phyloP scores from a whole-genome alignment of 176 grass and related monocot species.

The Carex myosuroides region DNA sequence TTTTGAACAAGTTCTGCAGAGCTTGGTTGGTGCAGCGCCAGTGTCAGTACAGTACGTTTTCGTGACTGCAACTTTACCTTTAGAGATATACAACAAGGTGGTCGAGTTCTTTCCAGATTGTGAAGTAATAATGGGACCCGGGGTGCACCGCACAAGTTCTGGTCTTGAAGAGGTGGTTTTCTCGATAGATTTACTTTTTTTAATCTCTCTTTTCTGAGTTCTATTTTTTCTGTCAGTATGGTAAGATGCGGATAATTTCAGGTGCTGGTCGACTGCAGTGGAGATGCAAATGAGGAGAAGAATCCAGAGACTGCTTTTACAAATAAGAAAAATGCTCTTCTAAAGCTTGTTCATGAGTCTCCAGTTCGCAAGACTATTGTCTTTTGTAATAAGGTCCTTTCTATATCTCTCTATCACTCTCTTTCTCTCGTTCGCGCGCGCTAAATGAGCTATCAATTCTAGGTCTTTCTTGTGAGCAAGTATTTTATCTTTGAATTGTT shows the following conservation, averaged over 20 bases:
- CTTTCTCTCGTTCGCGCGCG: background rate
- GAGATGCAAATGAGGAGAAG: slow-evolving; percentile 61
- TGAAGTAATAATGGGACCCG: slow-evolving; percentile 82
- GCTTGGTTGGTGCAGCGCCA: slow-evolving; percentile 60
- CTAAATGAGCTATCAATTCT: background rate
- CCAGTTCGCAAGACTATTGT: slow-evolving; percentile 66
- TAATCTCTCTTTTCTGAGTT: background rate
- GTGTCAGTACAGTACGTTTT: slow-evolving; percentile 83
- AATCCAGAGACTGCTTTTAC: slow-evolving; percentile 82
- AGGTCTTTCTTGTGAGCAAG: slow-evolving; percentile 3
- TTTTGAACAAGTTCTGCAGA: slow-evolving; percentile 83
- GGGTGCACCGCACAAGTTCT: slow-evolving; percentile 84
- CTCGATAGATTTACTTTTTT: background rate
- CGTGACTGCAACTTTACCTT: slow-evolving; percentile 79
- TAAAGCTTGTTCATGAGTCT: slow-evolving; percentile 56
- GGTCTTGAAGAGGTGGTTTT: slow-evolving; percentile 74
- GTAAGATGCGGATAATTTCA: slow-evolving; percentile 24
- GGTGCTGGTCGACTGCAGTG: slow-evolving; percentile 96
- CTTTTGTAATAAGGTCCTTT: slow-evolving; percentile 76
- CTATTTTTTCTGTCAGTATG: background rate
- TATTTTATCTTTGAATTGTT: background rate
- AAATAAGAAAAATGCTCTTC: slow-evolving; percentile 74
- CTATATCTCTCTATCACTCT: background rate
- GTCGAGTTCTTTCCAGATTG: slow-evolving; percentile 85
- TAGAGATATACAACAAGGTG: slow-evolving; percentile 89